These are phyloP conservation scores for Diaporthe citrichinensis DNA, from an alignment of 2,329 filamentous ascomycete species.

Conservation along the genomic window DNA sequence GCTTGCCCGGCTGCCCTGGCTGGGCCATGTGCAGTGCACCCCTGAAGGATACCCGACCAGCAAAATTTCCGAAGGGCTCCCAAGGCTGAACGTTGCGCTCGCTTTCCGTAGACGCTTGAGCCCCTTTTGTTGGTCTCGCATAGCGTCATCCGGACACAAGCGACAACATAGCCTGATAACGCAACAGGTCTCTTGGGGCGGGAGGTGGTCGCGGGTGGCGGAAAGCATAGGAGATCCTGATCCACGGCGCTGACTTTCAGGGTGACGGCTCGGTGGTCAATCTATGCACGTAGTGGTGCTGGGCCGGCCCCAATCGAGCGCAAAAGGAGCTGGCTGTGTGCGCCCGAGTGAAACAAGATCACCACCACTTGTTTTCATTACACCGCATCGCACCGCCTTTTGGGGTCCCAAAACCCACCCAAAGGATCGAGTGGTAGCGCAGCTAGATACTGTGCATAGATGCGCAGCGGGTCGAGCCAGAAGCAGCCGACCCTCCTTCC, in stretches of 20 bases:
- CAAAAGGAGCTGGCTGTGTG: conserved; percentile 31
- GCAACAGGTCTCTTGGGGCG: conserved; percentile 3
- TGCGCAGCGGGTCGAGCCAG: conserved; percentile 17
- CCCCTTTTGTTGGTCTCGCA: conserved; percentile 32
- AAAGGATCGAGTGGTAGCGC: conserved; percentile 26
- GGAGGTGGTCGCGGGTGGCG: not conserved
- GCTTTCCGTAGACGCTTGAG: conserved; percentile 29
- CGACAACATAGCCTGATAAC: conserved; percentile 1
- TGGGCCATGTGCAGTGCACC: conserved; percentile 17
- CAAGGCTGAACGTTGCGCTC: conserved; percentile 41
- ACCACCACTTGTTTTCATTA: conserved; percentile 24
- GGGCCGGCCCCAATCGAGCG: not conserved
- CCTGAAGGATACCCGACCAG: conserved; percentile 32
- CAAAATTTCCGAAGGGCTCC: conserved; percentile 37
- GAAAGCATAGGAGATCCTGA: not conserved
- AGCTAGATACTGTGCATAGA: not conserved
- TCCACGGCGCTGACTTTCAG: not conserved
- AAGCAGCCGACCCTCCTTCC: conserved; percentile 27
- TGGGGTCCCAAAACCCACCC: conserved; percentile 35
- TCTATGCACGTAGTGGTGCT: not conserved
- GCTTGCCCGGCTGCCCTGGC: not conserved
- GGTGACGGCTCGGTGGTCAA: not conserved
- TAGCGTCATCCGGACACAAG: conserved; percentile 25
- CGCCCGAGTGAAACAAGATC: conserved; percentile 34
- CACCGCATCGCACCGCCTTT: conserved; percentile 35